Base-by-base conservation (phyloP, 305 asterid species). In the Vinca major region DNA sequence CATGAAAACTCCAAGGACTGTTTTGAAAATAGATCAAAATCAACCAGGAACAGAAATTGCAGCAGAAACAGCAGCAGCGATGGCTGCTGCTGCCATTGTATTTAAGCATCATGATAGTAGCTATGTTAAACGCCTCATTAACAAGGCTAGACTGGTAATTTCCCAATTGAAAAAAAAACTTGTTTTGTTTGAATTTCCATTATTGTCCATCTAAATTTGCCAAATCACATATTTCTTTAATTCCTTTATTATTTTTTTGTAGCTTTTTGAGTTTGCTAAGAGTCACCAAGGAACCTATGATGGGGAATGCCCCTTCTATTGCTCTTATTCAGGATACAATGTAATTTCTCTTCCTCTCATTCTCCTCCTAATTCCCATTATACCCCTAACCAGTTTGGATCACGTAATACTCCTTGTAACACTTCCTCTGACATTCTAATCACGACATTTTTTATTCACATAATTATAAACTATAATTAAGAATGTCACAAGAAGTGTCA, bases 291-390 rank as follows among this genome's bases (percentile, higher is more conserved):
- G 97, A 71, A 86, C 92, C 60, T 90, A 74, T 70, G 96, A 88
- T 77, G 96, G 96, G 55, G 95, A 88, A 69, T 90, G 96, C 63
- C 96, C 96, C 53, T 90, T 88, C 85, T 90, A 90, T 71, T 90
- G 96, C 84, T 90, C 96, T 47, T 78, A 17, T 80, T 90, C 96
- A 0, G 96, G 96, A 73, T 88, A 41, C 53, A 82, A 90, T 56
- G 96, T 87, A 86, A 45, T 21, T 16, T 48, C 43, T 64, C 56
- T 41, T 48, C 65, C 45, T 73, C 58, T 33, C 41, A 26, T 26
- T 0, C 26, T 45, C 52, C 8, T 50, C 19, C 7, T 16, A 50
- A 45, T 45, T 12, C 13, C 49, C 13, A 1, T 45, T 45, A 44
- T 44, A 1, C 48, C 10, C 48, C 48, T 26, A 1, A 26, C 1